A percentile compares a stretch with the other conserved stretches of the same genome.
phyloP scores from a whole-genome alignment of 2,329 filamentous ascomycete genomes.

The Colletotrichum shisoi region DNA sequence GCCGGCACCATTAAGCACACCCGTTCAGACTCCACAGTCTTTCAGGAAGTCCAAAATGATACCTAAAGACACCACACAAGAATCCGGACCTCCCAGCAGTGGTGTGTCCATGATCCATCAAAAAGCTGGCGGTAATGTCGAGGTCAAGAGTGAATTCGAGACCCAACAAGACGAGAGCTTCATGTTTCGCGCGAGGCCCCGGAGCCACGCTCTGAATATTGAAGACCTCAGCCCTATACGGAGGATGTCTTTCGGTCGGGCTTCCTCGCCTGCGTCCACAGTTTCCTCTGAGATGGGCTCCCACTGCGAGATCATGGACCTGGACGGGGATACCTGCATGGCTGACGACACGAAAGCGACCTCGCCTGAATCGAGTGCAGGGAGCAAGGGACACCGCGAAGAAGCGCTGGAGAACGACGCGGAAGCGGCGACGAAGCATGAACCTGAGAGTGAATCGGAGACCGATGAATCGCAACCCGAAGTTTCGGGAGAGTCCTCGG shows the following conservation, averaged over 20 bases:
- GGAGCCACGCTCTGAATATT: neutral
- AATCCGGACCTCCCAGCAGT: neutral
- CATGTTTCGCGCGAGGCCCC: constrained; percentile 44
- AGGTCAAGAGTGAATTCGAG: constrained; percentile 32
- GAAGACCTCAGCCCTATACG: neutral
- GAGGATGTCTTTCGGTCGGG: neutral
- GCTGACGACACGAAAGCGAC: constrained; percentile 32
- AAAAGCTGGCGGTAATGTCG: neutral
- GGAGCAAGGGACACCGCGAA: neutral
- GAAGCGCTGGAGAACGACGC: neutral
- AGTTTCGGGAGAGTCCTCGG: neutral
- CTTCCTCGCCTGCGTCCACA: constrained; percentile 2
- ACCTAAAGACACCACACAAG: neutral
- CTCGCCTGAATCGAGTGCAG: constrained; percentile 12
- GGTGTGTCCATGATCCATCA: neutral
- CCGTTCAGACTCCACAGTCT: constrained; percentile 33
- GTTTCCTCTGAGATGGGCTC: constrained; percentile 3
- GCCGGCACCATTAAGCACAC: constrained; percentile 24
- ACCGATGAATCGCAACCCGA: neutral
- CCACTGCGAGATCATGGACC: constrained; percentile 15
- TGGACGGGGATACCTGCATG: constrained; percentile 34
- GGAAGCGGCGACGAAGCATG: neutral
- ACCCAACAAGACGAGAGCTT: constrained; percentile 50
- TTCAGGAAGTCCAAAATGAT: neutral
- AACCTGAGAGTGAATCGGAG: neutral